Conservation (phyloP, 306 rosid species). For the cucumber (Cucumis sativus) region DNA sequence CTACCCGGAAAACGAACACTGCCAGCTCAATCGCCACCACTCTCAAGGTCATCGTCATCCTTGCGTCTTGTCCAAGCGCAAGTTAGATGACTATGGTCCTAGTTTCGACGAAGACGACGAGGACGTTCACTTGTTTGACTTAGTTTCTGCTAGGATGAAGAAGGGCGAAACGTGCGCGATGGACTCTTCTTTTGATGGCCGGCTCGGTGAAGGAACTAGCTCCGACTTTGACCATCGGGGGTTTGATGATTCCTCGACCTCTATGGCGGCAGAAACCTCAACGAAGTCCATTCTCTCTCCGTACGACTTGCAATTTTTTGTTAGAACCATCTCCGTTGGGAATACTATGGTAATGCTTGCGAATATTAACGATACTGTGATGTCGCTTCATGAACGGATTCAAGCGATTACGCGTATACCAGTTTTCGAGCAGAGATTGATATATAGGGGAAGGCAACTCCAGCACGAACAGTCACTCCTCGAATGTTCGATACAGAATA, state of each 20-base stretch:
- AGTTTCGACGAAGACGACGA: slow-evolving; percentile 32
- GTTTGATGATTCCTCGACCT: slow-evolving; percentile 18
- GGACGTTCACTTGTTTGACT: slow-evolving; percentile 26
- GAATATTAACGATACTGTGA: slow-evolving; percentile 32
- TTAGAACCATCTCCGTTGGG: slow-evolving; percentile 36
- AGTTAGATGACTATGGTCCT: slow-evolving; percentile 48
- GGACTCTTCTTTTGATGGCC: slow-evolving; percentile 18
- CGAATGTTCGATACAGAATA: slow-evolving; percentile 51
- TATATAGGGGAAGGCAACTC: slow-evolving; percentile 51
- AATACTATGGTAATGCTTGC: slow-evolving; percentile 47
- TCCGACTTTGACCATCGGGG: slow-evolving; percentile 18
- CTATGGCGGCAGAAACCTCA: slow-evolving; percentile 3
- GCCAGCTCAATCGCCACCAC: slow-evolving; percentile 7
- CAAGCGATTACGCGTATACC: slow-evolving; percentile 35
- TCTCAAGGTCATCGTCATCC: slow-evolving; percentile 17
- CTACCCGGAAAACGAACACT: slow-evolving; percentile 3
- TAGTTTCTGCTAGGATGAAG: slow-evolving; percentile 57
- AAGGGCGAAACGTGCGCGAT: slow-evolving; percentile 39
- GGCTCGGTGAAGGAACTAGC: background rate
- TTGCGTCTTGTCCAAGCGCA: slow-evolving; percentile 51
- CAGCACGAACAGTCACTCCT: slow-evolving; percentile 35
- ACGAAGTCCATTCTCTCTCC: slow-evolving; percentile 14
- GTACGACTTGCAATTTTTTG: slow-evolving; percentile 42
- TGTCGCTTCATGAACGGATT: slow-evolving; percentile 31
- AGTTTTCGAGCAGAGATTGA: slow-evolving; percentile 34